Base-by-base conservation (phyloP, 2,329 filamentous ascomycete species). In the Cladorrhinum sp. region DNA sequence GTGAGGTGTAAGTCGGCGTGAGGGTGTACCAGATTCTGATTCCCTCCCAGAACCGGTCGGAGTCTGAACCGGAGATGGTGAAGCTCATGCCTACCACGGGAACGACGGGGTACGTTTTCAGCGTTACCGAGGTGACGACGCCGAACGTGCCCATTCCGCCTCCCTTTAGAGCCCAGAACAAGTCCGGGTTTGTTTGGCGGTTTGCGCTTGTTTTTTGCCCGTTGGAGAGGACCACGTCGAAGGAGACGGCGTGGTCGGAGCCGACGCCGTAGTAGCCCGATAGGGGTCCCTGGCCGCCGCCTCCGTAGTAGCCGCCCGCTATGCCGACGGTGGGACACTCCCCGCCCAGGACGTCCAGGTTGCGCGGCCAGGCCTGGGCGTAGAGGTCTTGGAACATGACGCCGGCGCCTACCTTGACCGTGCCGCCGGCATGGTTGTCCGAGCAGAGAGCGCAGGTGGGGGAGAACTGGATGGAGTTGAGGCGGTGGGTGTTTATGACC, bases 251-350 rank as follows among this genome's bases (percentile, higher is more conserved):
- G 51, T 85, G 77, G 65, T 86, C 84, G 1, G 82, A 82, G 2
- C 67, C 80, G 6, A 86, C 71, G 1, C 83, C 84, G 53, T 79
- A 80, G 7, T 66, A 69, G 1, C 77, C 78, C 4, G 68, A 71
- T 1, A 86, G 70, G 0, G 76, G 69, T 0, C 75, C 77, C 65
- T 85, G 82, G 0, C 84, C 84, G n/a, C 81, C 83, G 1, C 82
- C 83, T 68, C 82, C 78, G 0, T 73, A 77, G 64, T 81, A 86
- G 1, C 83, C 83, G 10, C 83, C 84, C 0, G 79, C 78, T 6
- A 82, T 62, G 2, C 82, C 82, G 3, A 85, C 81, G 0, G 76
- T 80, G 1, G 77, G 72, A 65, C 80, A 82, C 33, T 77, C 74
- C 0, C 82, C 82, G 7, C 75, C 76, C 0, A 85, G 74, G 1